Evolutionary conservation across 768 basidiomycete species (phyloP), one percentile per base, ranked within the genome.

Genomic region (Leccinum broughii): DNA sequence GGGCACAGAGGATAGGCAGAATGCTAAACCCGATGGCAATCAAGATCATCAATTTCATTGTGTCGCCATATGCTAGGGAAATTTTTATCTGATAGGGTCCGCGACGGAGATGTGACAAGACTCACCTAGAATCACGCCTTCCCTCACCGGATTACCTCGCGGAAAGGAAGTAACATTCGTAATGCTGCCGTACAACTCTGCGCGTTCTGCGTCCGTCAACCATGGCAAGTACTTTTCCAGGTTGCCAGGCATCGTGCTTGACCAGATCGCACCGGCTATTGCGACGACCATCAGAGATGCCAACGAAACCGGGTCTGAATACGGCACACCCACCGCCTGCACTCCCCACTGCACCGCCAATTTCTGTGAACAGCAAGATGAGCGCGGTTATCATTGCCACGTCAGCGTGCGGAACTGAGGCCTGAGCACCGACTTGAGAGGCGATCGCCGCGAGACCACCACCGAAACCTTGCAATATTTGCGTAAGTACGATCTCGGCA

Each of bases 381-480:
- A 88, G 73, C 0, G 87, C 86, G 6, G 86, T 89, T 48, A 84
- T 84, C 65, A 85, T 85, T 0, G 85, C 88, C 6, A 89, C 83
- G 59, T 89, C 88, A 11, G 70, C 70, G 65, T 89, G 88, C 0
- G 83, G 77, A 3, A 89, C 89, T 11, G 82, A 76, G 3, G 86
- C 88, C 67, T 90, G 88, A 3, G 87, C 83, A 32, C 80, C 83
- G 39, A 87, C 85, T 67, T 85, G 85, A 1, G 79, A 71, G 5
- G 83, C 69, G 46, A 85, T 75, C 8, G 82, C 81, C 3, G 88
- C 87, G 58, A 91, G 79, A 15, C 89, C 90, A 14, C 90, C 90
- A 17, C 90, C 90, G 9, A 86, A 75, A 51, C 89, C 90, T 73
- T 90, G 89, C 15, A 92, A 77, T 54, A 90, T 72, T 64, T 92